Evolutionary conservation across 768 basidiomycete genomes (phyloP).

Genomic region (Phylloporus arenicola): DNA sequence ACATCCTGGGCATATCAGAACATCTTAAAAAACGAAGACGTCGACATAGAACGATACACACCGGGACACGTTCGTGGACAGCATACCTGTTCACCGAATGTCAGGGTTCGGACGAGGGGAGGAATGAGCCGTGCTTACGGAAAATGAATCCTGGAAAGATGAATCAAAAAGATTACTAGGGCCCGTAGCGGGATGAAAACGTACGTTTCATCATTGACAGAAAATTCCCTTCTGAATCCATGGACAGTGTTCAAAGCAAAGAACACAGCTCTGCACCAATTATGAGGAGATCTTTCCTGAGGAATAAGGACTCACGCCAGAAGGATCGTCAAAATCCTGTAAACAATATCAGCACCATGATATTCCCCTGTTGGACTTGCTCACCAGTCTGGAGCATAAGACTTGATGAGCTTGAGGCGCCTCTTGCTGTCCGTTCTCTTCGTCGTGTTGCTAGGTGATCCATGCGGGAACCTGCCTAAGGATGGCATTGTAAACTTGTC

Average conservation of each 20-base stretch:
- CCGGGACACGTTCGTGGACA: constrained; percentile 73
- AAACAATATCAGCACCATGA: neutral
- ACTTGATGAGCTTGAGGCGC: constrained; percentile 43
- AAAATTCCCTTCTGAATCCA: constrained; percentile 76
- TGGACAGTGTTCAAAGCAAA: constrained; percentile 58
- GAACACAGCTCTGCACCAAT: constrained; percentile 46
- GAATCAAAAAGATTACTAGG: constrained; percentile 12
- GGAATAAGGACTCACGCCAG: constrained; percentile 48
- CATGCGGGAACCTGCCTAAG: constrained; percentile 4
- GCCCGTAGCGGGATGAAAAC: neutral
- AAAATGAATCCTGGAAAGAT: constrained; percentile 17
- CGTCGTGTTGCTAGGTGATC: constrained; percentile 4
- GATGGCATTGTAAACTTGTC: constrained; percentile 12
- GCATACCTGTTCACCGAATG: constrained; percentile 45
- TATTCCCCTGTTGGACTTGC: constrained; percentile 14
- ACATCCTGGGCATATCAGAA: constrained; percentile 31
- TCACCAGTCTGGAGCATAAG: constrained; percentile 77
- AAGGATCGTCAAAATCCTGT: constrained; percentile 57
- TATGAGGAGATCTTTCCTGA: neutral
- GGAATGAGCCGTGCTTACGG: constrained; percentile 15
- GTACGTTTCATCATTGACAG: constrained; percentile 70
- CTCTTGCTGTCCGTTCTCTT: constrained; percentile 24
- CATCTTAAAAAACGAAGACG: neutral
- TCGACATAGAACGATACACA: constrained; percentile 29
- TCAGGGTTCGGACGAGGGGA: constrained; percentile 3